Percentiles rank a stretch among this genome's conserved stretches.
Evolutionary conservation across 805 yeast species (phyloP).

Genomic region (Saccharomycopsis amapae): DNA sequence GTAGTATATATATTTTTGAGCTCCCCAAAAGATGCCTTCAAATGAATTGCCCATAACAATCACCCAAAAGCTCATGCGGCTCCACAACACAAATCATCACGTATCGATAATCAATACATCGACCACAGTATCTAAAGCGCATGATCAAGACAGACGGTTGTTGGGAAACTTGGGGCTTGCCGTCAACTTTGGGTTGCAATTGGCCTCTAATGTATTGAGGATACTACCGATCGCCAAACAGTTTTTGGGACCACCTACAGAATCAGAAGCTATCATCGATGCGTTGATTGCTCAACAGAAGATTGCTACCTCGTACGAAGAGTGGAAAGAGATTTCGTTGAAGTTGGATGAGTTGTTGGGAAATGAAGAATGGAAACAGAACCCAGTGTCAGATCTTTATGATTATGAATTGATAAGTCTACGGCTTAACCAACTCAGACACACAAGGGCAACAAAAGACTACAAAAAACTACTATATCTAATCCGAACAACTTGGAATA

Average conservation of each 20-base stretch:
- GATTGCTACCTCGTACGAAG: constrained; percentile 43
- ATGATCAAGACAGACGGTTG: no score
- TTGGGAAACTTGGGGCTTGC: background rate
- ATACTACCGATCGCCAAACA: constrained; percentile 12
- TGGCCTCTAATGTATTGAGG: constrained; percentile 9
- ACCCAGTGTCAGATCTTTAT: constrained; percentile 56
- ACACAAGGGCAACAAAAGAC: constrained; percentile 53
- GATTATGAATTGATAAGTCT: constrained; percentile 57
- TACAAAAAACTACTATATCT: constrained; percentile 57
- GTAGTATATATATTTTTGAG: no score
- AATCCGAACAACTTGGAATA: constrained; percentile 75
- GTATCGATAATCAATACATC: no score
- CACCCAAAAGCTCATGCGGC: constrained; percentile 1
- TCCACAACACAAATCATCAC: constrained; percentile 1
- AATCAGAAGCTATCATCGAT: constrained; percentile 18
- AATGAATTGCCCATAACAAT: no score
- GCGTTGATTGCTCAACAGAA: constrained; percentile 36
- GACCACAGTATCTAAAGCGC: no score
- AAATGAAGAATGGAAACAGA: constrained; percentile 65
- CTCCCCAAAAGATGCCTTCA: no score
- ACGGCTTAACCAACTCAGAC: constrained; percentile 47
- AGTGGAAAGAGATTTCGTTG: constrained; percentile 63
- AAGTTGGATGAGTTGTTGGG: constrained; percentile 59
- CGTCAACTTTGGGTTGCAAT: background rate
- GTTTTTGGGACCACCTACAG: constrained; percentile 20